A percentile compares a stretch with the other conserved stretches of the same genome.
Conservation (phyloP, 331 rosid species). For the Cydonia oblonga region DNA sequence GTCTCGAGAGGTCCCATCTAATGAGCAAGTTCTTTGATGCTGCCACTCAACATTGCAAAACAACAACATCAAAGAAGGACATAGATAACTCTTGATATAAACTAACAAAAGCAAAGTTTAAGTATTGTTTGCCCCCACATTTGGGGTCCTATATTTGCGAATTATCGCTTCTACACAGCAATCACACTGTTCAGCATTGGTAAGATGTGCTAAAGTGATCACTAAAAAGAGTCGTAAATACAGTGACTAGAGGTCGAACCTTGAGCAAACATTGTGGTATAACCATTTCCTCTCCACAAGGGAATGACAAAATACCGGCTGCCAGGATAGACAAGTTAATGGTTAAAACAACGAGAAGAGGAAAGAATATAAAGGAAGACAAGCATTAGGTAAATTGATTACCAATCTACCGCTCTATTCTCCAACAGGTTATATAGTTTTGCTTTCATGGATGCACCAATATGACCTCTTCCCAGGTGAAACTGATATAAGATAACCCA, state of each 20-base stretch:
- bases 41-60: neutral
- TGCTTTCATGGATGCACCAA: slow-evolving; percentile 71
- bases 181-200: neutral
- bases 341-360: slow-evolving; percentile 1
- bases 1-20: neutral
- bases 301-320: slow-evolving; percentile 89
- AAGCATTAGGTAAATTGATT: slow-evolving; percentile 14
- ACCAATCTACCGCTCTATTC: slow-evolving; percentile 81
- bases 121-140: no score
- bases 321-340: slow-evolving; percentile 19
- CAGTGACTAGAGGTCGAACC: slow-evolving; percentile 31
- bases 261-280: slow-evolving; percentile 79
- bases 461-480: slow-evolving; percentile 90
- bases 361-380: neutral
- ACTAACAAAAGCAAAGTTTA: neutral
- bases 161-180: neutral
- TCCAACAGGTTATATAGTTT: slow-evolving; percentile 68
- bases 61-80: neutral
- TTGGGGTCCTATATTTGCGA: neutral
- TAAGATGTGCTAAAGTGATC: neutral
- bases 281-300: slow-evolving; percentile 85
- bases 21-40: neutral
- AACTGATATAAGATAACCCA: slow-evolving; percentile 41
- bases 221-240: neutral
- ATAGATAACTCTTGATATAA: neutral